phyloP scores from a whole-genome alignment of 202 grass and related monocot species.

The Carex sylvatica region DNA sequence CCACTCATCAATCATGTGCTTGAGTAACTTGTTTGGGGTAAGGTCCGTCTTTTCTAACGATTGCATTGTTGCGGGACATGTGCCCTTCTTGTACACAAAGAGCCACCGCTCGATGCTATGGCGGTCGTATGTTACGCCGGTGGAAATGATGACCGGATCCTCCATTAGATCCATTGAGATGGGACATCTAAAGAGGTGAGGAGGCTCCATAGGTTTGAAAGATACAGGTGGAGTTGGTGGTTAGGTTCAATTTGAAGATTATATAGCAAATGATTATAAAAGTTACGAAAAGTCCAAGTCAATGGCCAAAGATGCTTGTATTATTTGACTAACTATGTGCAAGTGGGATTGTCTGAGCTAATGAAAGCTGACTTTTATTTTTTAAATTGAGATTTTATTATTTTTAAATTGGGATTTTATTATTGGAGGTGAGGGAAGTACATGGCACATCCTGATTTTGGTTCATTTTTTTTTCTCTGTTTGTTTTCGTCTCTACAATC shows the following conservation, averaged over 20 bases:
- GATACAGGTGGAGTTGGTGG: background rate
- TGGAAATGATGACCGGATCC: constrained; percentile 75
- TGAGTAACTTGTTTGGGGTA: constrained; percentile 83
- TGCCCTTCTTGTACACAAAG: constrained; percentile 49
- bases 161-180: constrained; percentile 94
- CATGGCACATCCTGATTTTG: constrained; percentile 4
- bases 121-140: constrained; percentile 79
- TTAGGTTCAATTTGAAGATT: constrained; percentile 22
- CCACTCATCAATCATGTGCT: constrained; percentile 72
- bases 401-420: background rate
- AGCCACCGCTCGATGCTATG: constrained; percentile 86
- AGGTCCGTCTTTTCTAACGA: constrained; percentile 51
- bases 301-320: constrained; percentile 38
- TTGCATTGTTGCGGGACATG: constrained; percentile 88
- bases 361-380: constrained; percentile 22
- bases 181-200: constrained; percentile 66
- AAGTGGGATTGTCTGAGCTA: constrained; percentile 18
- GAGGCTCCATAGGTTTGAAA: constrained; percentile 38
- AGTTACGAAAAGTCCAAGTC: constrained; percentile 30
- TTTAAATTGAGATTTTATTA: background rate
- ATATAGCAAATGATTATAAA: constrained; percentile 23
- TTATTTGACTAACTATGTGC: background rate
- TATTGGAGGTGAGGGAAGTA: background rate
- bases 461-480: background rate
- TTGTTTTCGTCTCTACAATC: background rate